phyloP scores from a whole-genome alignment of 2,329 filamentous ascomycete species.

The Fusarium agapanthi region DNA sequence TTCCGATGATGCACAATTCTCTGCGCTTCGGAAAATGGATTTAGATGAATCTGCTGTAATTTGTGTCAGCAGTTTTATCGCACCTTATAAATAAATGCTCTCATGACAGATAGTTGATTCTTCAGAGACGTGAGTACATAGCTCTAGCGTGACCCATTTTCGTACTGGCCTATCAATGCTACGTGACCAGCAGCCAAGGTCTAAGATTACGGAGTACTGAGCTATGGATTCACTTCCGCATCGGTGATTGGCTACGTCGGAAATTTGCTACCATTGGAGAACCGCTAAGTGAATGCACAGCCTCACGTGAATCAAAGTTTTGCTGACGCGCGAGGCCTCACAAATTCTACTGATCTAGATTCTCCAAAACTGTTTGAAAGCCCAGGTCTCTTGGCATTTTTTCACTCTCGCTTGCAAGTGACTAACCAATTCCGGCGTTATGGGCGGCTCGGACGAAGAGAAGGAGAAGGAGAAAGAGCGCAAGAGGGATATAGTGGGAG shows the following conservation, averaged over 20 bases:
- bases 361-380: neutral
- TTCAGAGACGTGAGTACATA: too few relatives aligned
- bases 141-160: neutral
- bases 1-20: accelerated
- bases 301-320: slow-evolving; percentile 22
- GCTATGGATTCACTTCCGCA: neutral
- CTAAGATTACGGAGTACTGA: neutral
- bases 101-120: accelerated
- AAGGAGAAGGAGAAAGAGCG: slow-evolving; percentile 35
- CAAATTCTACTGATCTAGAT: neutral
- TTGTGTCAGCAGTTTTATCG: too few relatives aligned
- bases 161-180: neutral
- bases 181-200: neutral
- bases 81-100: too few relatives aligned
- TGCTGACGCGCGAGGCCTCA: slow-evolving; percentile 17
- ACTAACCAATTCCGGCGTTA: neutral
- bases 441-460: slow-evolving; percentile 22
- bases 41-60: accelerated
- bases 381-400: too few relatives aligned
- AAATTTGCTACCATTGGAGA: slow-evolving; percentile 1
- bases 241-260: slow-evolving; percentile 5
- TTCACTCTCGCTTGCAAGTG: neutral
- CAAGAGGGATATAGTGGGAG: slow-evolving; percentile 45
- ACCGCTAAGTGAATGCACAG: slow-evolving; percentile 5
- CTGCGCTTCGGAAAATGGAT: accelerated